These are phyloP conservation scores for Sphaceloma murrayae DNA, from an alignment of 2,329 filamentous ascomycete species.

Conservation along the genomic window DNA sequence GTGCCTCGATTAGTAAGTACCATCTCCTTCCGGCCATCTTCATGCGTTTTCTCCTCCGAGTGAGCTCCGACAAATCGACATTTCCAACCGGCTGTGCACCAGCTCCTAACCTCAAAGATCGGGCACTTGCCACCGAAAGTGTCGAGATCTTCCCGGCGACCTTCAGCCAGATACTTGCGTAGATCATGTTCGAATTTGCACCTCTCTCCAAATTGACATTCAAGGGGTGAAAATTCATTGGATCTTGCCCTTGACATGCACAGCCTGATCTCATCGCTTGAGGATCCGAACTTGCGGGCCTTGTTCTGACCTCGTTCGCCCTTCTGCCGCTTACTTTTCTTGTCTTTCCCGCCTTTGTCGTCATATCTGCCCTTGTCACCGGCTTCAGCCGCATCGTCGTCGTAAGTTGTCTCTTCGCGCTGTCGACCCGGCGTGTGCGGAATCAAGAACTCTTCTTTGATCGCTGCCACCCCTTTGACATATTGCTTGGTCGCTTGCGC, in stretches of 20 bases:
- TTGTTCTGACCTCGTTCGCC: slow-evolving; percentile 72
- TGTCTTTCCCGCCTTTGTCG: slow-evolving; percentile 38
- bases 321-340: slow-evolving; percentile 44
- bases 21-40: slow-evolving; percentile 75
- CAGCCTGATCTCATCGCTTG: slow-evolving; percentile 64
- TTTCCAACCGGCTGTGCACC: slow-evolving; percentile 81
- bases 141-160: slow-evolving; percentile 68
- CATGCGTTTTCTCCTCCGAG: slow-evolving; percentile 65
- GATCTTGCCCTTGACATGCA: slow-evolving; percentile 63
- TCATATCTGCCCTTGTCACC: slow-evolving; percentile 37
- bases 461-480: slow-evolving; percentile 53
- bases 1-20: slow-evolving; percentile 53
- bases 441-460: slow-evolving; percentile 59
- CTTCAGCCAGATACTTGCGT: slow-evolving; percentile 71
- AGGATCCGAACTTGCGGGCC: slow-evolving; percentile 68
- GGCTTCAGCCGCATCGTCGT: slow-evolving; percentile 39
- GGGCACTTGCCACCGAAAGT: slow-evolving; percentile 73
- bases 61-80: slow-evolving; percentile 86
- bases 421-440: slow-evolving; percentile 19
- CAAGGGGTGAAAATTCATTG: slow-evolving; percentile 68
- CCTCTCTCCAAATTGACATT: slow-evolving; percentile 67
- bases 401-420: slow-evolving; percentile 20
- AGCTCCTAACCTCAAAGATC: slow-evolving; percentile 65
- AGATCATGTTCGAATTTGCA: slow-evolving; percentile 80
- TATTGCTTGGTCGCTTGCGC: slow-evolving; percentile 20